These are phyloP conservation scores for Phragmites australis DNA, from an alignment of 176 grass and related monocot genomes.

Conservation along the genomic window DNA sequence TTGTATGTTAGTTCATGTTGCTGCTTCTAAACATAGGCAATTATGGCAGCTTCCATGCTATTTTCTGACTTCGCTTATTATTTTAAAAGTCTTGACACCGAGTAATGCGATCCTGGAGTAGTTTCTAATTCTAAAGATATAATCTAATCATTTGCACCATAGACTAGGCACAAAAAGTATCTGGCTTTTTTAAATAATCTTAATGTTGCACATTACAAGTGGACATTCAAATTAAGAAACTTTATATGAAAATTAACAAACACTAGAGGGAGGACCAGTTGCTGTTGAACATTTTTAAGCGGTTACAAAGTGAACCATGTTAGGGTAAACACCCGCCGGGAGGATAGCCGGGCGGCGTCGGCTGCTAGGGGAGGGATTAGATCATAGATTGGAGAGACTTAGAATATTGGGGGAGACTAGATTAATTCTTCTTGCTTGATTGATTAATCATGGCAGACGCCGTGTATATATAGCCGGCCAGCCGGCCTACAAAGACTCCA, in stretches of 20 bases:
- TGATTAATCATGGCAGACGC: too few species aligned
- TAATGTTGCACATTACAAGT: neutral
- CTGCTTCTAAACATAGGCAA: neutral
- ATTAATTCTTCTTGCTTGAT: too few species aligned
- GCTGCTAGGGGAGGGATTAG: too few species aligned
- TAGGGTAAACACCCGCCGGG: too few species aligned
- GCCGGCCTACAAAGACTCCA: too few species aligned
- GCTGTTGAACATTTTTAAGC: constrained; percentile 4
- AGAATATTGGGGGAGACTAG: too few species aligned
- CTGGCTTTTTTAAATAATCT: neutral
- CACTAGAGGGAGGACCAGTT: neutral
- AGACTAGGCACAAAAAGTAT: neutral
- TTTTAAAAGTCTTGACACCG: neutral
- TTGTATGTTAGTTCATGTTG: constrained; percentile 20
- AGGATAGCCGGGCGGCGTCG: too few species aligned
- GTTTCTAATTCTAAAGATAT: constrained; percentile 4
- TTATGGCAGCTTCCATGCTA: neutral
- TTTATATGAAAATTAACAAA: constrained; percentile 11
- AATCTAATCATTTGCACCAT: constrained; percentile 14
- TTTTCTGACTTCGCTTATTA: neutral
- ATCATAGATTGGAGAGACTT: too few species aligned
- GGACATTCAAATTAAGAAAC: neutral
- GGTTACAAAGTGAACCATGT: neutral
- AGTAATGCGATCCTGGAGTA: neutral
- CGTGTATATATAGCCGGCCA: too few species aligned